These are phyloP conservation scores for Ziziphus jujuba DNA, from an alignment of 306 rosid genomes.

Conservation along the genomic window DNA sequence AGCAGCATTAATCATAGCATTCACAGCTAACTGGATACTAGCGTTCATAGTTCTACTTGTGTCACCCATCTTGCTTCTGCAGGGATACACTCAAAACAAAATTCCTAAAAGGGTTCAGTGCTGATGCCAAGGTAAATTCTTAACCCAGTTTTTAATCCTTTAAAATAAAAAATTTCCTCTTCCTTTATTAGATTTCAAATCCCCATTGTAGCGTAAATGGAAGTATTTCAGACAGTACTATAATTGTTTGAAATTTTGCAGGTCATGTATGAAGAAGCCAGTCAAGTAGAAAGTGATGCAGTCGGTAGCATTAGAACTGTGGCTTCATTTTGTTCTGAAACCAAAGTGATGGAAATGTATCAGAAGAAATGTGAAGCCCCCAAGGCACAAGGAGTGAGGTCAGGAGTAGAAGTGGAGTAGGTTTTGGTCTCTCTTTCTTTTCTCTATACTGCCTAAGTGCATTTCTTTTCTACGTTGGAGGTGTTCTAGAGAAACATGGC, in stretches of 20 bases:
- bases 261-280: slow-evolving; percentile 90
- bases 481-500: slow-evolving; percentile 56
- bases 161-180: background rate
- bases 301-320: slow-evolving; percentile 88
- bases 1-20: slow-evolving; percentile 63
- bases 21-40: slow-evolving; percentile 83
- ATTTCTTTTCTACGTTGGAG: slow-evolving; percentile 68
- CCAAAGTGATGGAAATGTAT: slow-evolving; percentile 76
- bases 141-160: background rate
- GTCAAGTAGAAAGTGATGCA: slow-evolving; percentile 93
- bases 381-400: slow-evolving; percentile 53
- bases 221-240: background rate
- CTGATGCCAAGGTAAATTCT: slow-evolving; percentile 73
- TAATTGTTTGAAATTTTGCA: slow-evolving; percentile 17
- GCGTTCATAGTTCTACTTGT: slow-evolving; percentile 52
- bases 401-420: slow-evolving; percentile 75
- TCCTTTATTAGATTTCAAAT: too few species aligned
- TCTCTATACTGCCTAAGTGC: slow-evolving; percentile 68
- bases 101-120: slow-evolving; percentile 70
- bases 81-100: slow-evolving; percentile 56
- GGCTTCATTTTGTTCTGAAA: slow-evolving; percentile 88
- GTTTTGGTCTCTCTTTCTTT: slow-evolving; percentile 66
- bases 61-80: slow-evolving; percentile 59
- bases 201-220: too few species aligned
- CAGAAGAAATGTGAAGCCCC: slow-evolving; percentile 61